Evolutionary conservation across 441 rosid genomes (phyloP).

Genomic region (Biscutella auriculata): DNA sequence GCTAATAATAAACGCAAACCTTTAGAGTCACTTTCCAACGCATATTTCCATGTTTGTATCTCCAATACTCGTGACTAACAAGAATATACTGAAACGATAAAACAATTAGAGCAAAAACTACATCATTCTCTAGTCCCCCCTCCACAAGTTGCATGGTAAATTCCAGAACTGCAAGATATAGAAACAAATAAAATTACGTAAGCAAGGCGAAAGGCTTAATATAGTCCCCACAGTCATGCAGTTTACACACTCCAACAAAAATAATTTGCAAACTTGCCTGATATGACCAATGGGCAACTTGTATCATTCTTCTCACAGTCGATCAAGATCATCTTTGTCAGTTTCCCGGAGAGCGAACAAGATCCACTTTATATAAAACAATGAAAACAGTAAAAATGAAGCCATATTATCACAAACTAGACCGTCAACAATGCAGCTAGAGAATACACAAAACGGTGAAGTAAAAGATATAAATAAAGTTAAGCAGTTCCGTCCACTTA

Average conservation of each 20-base stretch:
- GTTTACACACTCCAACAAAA: not conserved
- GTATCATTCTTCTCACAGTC: constrained; percentile 70
- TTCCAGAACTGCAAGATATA: constrained; percentile 66
- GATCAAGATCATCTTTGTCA: constrained; percentile 76
- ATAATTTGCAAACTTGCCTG: constrained; percentile 44
- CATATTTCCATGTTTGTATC: constrained; percentile 51
- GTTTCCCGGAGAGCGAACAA: constrained; percentile 78
- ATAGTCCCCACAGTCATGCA: constrained; percentile 5
- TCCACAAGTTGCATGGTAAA: constrained; percentile 69
- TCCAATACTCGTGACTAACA: constrained; percentile 83
- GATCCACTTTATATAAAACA: constrained; percentile 34
- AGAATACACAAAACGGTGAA: not conserved
- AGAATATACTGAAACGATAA: constrained; percentile 76
- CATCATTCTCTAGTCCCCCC: constrained; percentile 57
- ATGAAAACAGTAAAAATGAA: constrained; percentile 1
- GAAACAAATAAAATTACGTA: constrained; percentile 5
- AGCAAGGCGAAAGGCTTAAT: not conserved
- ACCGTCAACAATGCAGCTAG: constrained; percentile 10
- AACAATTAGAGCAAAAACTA: constrained; percentile 50
- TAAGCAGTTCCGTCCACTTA: not conserved
- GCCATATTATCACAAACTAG: constrained; percentile 7
- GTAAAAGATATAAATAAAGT: not conserved
- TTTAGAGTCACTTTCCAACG: constrained; percentile 83
- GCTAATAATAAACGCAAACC: constrained; percentile 27
- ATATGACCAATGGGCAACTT: constrained; percentile 56